phyloP scores from a whole-genome alignment of 2,329 filamentous ascomycete species.

The Cladosporium sp. region DNA sequence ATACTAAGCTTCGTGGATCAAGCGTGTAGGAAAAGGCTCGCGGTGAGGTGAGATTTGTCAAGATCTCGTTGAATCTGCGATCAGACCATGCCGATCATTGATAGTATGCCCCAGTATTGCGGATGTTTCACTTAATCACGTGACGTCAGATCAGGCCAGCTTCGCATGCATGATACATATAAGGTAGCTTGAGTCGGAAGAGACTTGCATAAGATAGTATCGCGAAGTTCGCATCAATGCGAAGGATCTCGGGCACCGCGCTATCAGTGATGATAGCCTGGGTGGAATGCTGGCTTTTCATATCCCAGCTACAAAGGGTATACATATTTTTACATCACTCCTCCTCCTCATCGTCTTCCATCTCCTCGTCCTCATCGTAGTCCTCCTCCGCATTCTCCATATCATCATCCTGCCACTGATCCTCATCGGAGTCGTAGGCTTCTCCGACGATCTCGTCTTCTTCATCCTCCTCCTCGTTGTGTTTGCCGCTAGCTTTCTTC shows the following conservation, averaged over 20 bases:
- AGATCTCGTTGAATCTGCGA: not conserved
- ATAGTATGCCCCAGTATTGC: not conserved
- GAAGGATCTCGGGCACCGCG: not conserved
- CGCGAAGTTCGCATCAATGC: not conserved
- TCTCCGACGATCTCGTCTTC: constrained; percentile 43
- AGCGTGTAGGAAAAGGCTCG: not conserved
- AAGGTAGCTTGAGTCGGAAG: not conserved
- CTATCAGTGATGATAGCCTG: not conserved
- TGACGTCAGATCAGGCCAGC: not conserved
- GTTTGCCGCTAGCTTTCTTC: constrained; percentile 46
- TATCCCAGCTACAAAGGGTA: constrained; percentile 14
- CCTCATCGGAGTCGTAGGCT: constrained; percentile 52
- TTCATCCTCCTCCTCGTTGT: constrained; percentile 42
- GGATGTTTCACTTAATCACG: not conserved
- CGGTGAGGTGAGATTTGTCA: not conserved
- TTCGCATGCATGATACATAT: not conserved
- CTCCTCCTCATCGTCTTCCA: constrained; percentile 26
- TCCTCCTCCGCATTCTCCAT: constrained; percentile 46
- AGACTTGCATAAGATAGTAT: not conserved
- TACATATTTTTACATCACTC: constrained; percentile 18
- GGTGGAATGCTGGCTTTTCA: not conserved
- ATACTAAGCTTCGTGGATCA: not conserved
- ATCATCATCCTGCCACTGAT: constrained; percentile 52
- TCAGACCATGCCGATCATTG: not conserved
- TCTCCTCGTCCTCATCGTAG: constrained; percentile 30